Evolutionary conservation across 352 stramenopile species (phyloP), one percentile per base, ranked within the genome.

Genomic region (Pythium dissotocum): DNA sequence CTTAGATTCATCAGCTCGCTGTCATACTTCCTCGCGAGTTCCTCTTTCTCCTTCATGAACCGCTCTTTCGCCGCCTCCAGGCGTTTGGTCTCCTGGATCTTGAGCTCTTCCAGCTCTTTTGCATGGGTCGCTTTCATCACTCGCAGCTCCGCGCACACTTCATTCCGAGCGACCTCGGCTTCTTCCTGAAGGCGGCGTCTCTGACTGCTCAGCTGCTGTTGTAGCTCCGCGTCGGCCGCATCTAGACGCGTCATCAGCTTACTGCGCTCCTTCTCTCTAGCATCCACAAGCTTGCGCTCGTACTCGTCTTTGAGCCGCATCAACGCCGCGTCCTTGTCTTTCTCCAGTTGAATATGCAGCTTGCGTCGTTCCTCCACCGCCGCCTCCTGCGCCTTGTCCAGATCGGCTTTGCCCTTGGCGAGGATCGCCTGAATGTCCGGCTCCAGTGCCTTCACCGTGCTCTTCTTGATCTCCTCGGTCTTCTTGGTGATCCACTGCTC

Each of bases 381-480:
- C 3, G 72, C 65, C 13, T 94, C 86, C 16, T 83, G 75, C 1
- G 75, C 80, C 14, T 82, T 87, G 13, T 91, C 80, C 7, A 91
- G 55, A 42, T 91, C 85, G 16, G 73, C 80, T 71, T 91, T 94
- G 30, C 85, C 83, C 57, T 90, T 90, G 5, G 82, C 70, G 30
- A 94, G 73, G 68, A 94, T 94, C 18, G 84, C 78, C 55, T 94
- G 86, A 55, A 94, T 91, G 57, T 94, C 84, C 0, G 86, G 84
- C 58, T 94, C 86, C 18, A 94, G 63, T 6, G 86, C 84, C 52
- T 87, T 83, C 21, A 94, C 78, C 0, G 86, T 93, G 35, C 79
- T 87, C 58, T 93, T 94, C 70, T 94, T 94, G 67, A 93, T 92
- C 67, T 94, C 86, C 48, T 91, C 86, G 1, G 84, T 94, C 70